Base-by-base conservation (phyloP, 1,139 yeast genomes). In the Suhomyces guaymorum region DNA sequence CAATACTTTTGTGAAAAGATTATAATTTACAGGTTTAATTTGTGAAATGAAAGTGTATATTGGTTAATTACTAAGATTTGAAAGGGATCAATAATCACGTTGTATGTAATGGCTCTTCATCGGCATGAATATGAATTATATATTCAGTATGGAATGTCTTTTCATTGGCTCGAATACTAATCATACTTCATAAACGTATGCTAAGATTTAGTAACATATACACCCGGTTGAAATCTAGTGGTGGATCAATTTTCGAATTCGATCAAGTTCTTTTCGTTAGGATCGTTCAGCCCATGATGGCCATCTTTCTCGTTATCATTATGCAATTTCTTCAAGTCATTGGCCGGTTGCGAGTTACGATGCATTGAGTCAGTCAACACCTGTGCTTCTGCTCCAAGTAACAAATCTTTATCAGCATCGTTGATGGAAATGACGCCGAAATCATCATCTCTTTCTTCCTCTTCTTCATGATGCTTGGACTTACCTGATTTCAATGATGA, bases 391-490 rank as follows among this genome's bases (percentile, higher is more conserved):
- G 76, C 69, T 15, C 74, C 75, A 27, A 73, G 59, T 14, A 72
- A 47, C 22, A 70, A 53, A 39, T 71, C 78, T 42, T 68, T 70
- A 43, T 72, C 78, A 26, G 55, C 59, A 34, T 73, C 78, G 39
- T 69, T 69, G n/a, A 70, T 63, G 5, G 69, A 59, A 19, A 66
- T 66, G n/a, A 63, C 65, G 4, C 72, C 72, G 44, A 70, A 68
- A 48, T 73, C 78, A 37, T 70, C 75, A 39, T 70, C 75, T 21
- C 63, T 43, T 32, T 69, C 73, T 18, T 73, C 79, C 9, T 73
- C 78, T 5, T 70, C 76, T 9, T 56, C 64, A 6, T 47, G 51
- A 2, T 42, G 49, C 13, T 51, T 51, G 1, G 61, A 52, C 30
- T 51, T 61, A 2, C 48, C 45, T 1, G 70, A 62, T 36, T 54